These are phyloP conservation scores for Boletus subparvulus DNA, from an alignment of 768 basidiomycete genomes.

Conservation along the genomic window DNA sequence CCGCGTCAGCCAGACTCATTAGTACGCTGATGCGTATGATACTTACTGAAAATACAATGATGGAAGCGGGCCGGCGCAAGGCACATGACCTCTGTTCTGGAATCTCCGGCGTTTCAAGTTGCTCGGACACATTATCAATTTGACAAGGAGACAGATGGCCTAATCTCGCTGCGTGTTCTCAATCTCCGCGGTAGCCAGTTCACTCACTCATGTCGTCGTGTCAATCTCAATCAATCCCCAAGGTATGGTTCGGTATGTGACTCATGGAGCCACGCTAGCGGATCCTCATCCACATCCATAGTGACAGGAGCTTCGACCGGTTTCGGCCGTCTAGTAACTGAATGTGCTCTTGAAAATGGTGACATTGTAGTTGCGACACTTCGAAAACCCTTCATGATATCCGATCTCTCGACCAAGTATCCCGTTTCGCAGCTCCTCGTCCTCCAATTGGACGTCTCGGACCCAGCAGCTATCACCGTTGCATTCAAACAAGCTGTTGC, in stretches of 20 bases:
- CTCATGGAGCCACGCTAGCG: background rate
- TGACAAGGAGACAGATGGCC: background rate
- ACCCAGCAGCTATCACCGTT: slow-evolving; percentile 28
- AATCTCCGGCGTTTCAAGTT: background rate
- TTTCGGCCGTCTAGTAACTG: slow-evolving; percentile 37
- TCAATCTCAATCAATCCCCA: slow-evolving; percentile 1
- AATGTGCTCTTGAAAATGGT: slow-evolving; percentile 38
- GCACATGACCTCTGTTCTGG: background rate
- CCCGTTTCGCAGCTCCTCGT: slow-evolving; percentile 36
- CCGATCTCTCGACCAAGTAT: slow-evolving; percentile 32
- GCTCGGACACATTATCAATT: too few relatives aligned
- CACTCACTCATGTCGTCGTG: background rate
- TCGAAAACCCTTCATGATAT: slow-evolving; percentile 39
- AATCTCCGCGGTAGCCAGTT: background rate
- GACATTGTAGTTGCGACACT: slow-evolving; percentile 45
- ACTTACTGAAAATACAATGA: too few relatives aligned
- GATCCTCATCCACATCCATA: slow-evolving; percentile 12
- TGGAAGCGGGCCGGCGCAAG: background rate
- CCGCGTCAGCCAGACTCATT: background rate
- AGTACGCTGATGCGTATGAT: background rate
- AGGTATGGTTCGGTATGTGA: slow-evolving; percentile 27
- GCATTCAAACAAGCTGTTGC: slow-evolving; percentile 38
- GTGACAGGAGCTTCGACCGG: slow-evolving; percentile 45
- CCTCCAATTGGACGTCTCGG: slow-evolving; percentile 43
- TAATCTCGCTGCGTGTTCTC: background rate